Percentiles rank a stretch among this genome's conserved stretches.
phyloP scores from a whole-genome alignment of 257 asterid genomes.

The Lycium barbarum region DNA sequence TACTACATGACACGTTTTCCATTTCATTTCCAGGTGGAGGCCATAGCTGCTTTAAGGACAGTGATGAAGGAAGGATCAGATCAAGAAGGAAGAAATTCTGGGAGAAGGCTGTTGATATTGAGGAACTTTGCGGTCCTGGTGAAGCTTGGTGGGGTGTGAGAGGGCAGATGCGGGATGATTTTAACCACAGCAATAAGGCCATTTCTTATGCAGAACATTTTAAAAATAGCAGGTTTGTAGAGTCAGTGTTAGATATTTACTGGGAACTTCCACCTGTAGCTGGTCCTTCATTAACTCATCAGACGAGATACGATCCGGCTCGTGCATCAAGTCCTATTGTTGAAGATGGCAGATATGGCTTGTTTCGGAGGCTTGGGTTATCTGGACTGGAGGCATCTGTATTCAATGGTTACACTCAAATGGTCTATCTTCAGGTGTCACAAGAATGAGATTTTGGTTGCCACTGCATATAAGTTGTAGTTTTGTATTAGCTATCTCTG shows the following conservation, averaged over 20 bases:
- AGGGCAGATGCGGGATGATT: conserved; percentile 91
- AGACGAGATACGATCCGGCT: conserved; percentile 95
- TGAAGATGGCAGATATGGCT: conserved; percentile 83
- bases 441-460: conserved; percentile 38
- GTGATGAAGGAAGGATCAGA: conserved; percentile 94
- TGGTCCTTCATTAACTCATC: conserved; percentile 97
- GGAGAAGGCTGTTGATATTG: conserved; percentile 84
- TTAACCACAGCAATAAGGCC: conserved; percentile 85
- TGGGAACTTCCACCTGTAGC: conserved; percentile 99
- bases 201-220: conserved; percentile 71
- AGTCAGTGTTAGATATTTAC: conserved; percentile 80
- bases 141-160: conserved; percentile 99
- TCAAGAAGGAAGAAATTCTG: conserved; percentile 77
- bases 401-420: conserved; percentile 96
- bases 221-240: conserved; percentile 85
- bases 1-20: neutral
- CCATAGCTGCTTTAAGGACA: conserved; percentile 89
- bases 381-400: conserved; percentile 70
- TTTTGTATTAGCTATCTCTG: neutral
- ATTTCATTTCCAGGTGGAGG: conserved; percentile 74
- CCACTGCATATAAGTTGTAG: conserved; percentile 27
- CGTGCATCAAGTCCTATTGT: conserved; percentile 76
- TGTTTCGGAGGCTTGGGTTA: conserved; percentile 77
- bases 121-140: conserved; percentile 91
- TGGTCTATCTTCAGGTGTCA: conserved; percentile 90